Percentiles rank a stretch among this genome's conserved stretches.
Evolutionary conservation across 768 basidiomycete species (phyloP).

Genomic region (Kondoa subrosea): DNA sequence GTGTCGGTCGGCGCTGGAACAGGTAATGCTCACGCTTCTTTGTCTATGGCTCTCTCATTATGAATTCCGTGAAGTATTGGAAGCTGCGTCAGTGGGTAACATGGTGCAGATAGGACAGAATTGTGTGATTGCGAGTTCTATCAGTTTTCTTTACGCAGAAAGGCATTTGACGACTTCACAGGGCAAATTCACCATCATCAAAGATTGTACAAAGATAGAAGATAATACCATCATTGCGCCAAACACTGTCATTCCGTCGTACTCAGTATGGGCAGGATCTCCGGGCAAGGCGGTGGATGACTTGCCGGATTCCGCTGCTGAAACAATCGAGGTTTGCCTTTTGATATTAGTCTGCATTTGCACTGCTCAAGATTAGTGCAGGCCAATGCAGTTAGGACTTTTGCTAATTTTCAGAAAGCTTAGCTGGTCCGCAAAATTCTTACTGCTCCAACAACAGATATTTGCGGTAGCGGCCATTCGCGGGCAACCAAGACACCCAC

Average conservation of each 20-base stretch:
- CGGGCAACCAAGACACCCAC: no score
- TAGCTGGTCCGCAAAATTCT: no score
- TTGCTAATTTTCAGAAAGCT: conserved; percentile 1
- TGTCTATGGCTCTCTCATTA: no score
- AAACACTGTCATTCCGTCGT: conserved; percentile 77
- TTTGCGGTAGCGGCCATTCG: no score
- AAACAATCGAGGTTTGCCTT: conserved; percentile 49
- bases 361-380: background rate
- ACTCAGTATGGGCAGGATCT: conserved; percentile 69
- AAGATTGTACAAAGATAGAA: conserved; percentile 77
- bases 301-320: conserved; percentile 84
- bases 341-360: background rate
- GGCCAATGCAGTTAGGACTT: background rate
- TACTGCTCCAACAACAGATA: no score
- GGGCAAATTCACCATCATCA: conserved; percentile 94
- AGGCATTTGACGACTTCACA: conserved; percentile 31
- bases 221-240: conserved; percentile 81
- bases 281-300: conserved; percentile 71
- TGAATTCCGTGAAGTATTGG: no score
- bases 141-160: background rate
- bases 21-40: no score
- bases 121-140: conserved; percentile 63
- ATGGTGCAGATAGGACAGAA: conserved; percentile 89
- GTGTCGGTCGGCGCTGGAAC: conserved; percentile 81
- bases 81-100: conserved; percentile 86